phyloP scores from a whole-genome alignment of 106 monocot genomes.

The Ottelia alismoides region DNA sequence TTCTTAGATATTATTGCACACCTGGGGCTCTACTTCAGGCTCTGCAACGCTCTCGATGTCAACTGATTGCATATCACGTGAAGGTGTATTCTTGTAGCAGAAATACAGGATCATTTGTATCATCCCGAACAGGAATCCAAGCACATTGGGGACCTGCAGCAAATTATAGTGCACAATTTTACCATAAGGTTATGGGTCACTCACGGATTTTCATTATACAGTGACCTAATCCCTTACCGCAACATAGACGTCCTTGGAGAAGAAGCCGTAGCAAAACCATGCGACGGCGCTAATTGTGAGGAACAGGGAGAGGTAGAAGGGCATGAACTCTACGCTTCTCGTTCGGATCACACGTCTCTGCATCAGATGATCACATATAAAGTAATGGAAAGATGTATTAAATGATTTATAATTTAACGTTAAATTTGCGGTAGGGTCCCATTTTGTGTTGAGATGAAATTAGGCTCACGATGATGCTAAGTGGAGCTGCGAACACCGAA shows the following conservation, averaged over 20 bases:
- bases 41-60: too few relatives aligned
- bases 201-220: background rate
- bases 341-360: conserved; percentile 56
- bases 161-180: too few relatives aligned
- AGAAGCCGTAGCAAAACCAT: conserved; percentile 47
- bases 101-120: conserved; percentile 54
- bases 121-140: conserved; percentile 53
- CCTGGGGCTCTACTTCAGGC: too few relatives aligned
- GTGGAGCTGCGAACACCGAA: conserved; percentile 15
- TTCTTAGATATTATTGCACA: too few relatives aligned
- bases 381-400: too few relatives aligned
- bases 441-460: too few relatives aligned
- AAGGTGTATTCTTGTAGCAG: conserved; percentile 31
- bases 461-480: conserved; percentile 17
- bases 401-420: too few relatives aligned
- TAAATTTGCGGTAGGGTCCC: too few relatives aligned
- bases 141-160: conserved; percentile 52
- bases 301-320: conserved; percentile 39
- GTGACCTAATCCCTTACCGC: conserved; percentile 21
- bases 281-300: conserved; percentile 40
- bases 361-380: too few relatives aligned
- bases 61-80: too few relatives aligned
- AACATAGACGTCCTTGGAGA: conserved; percentile 36
- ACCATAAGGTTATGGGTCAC: too few relatives aligned
- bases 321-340: conserved; percentile 69